These are phyloP conservation scores for Hortiboletus flavorubellus DNA, from an alignment of 768 basidiomycete species.

Conservation along the genomic window DNA sequence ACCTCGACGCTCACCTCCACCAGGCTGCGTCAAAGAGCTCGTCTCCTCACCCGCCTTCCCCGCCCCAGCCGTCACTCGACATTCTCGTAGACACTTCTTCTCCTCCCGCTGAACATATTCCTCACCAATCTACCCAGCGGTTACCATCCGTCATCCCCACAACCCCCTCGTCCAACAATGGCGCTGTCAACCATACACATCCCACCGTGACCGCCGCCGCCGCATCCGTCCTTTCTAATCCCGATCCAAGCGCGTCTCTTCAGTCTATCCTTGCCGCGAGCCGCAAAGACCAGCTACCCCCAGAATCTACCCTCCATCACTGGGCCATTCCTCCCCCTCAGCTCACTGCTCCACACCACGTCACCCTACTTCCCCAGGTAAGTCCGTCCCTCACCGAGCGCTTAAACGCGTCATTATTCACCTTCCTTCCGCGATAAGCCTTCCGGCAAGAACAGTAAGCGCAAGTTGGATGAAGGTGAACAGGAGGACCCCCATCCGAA, in stretches of 20 bases:
- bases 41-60: conserved; percentile 48
- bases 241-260: conserved; percentile 38
- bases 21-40: conserved; percentile 35
- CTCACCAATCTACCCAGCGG: conserved; percentile 35
- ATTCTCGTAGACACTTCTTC: conserved; percentile 33
- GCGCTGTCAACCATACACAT: conserved; percentile 27
- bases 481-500: conserved; percentile 66
- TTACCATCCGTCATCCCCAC: conserved; percentile 25
- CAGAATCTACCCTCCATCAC: conserved; percentile 33
- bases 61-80: conserved; percentile 39
- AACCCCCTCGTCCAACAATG: conserved; percentile 25
- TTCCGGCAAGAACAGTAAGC: conserved; percentile 54
- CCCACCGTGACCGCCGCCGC: conserved; percentile 29
- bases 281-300: conserved; percentile 30
- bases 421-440: conserved; percentile 24
- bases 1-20: conserved; percentile 32
- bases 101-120: conserved; percentile 24
- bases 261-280: conserved; percentile 37
- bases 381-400: conserved; percentile 27
- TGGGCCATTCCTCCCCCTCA: conserved; percentile 37
- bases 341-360: conserved; percentile 29
- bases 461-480: conserved; percentile 65
- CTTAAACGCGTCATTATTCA: conserved; percentile 28
- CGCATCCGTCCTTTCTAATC: conserved; percentile 37
- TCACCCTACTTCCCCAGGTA: conserved; percentile 39